phyloP scores from a whole-genome alignment of 495 filamentous ascomycete genomes.

The Tuber calosporum region DNA sequence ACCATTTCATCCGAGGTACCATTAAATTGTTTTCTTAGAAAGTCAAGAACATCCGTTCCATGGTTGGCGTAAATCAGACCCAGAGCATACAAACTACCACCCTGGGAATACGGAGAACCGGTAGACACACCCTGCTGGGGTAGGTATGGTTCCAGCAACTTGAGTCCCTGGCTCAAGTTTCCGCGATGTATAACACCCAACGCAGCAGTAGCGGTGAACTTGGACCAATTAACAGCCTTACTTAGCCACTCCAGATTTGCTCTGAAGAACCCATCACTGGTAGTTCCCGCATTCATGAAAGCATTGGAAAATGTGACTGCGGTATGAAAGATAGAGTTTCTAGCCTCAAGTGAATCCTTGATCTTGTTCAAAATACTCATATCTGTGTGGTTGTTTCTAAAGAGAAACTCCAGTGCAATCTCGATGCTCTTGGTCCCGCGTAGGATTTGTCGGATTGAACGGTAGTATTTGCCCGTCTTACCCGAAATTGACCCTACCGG shows the following conservation, averaged over 20 bases:
- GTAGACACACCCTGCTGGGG: slow-evolving; percentile 63
- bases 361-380: slow-evolving; percentile 90
- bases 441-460: slow-evolving; percentile 76
- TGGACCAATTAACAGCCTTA: slow-evolving; percentile 99
- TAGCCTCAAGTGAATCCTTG: slow-evolving; percentile 84
- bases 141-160: slow-evolving; percentile 89
- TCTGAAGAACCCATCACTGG: slow-evolving; percentile 92
- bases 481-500: slow-evolving; percentile 41
- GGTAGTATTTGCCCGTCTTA: slow-evolving; percentile 57
- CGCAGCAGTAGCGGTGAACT: slow-evolving; percentile 96
- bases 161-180: slow-evolving; percentile 84
- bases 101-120: slow-evolving; percentile 83
- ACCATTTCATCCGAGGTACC: slow-evolving; percentile 87
- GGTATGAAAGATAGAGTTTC: slow-evolving; percentile 97
- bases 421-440: slow-evolving; percentile 86
- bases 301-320: slow-evolving; percentile 95
- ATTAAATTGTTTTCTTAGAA: slow-evolving; percentile 79
- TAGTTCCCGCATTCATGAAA: slow-evolving; percentile 99
- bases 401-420: slow-evolving; percentile 91
- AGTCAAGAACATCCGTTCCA: slow-evolving; percentile 81
- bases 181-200: slow-evolving; percentile 94
- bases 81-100: slow-evolving; percentile 89
- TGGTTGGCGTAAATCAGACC: slow-evolving; percentile 98
- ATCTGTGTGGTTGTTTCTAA: slow-evolving; percentile 83
- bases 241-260: slow-evolving; percentile 97